Evolutionary conservation across 305 asterid genomes (phyloP).

Genomic region (Fraxinus velutina): DNA sequence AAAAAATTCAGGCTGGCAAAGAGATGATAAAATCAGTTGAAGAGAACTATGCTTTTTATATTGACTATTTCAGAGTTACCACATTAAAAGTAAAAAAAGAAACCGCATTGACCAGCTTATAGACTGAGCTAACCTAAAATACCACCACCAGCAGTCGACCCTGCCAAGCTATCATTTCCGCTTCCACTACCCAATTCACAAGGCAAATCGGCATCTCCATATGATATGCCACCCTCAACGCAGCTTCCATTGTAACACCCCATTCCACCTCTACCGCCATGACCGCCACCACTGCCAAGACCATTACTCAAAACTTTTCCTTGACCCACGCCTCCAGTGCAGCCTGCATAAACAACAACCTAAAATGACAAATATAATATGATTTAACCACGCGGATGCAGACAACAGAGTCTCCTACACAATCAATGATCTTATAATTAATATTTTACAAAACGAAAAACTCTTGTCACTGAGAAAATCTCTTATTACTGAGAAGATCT

Average conservation of each 20-base stretch:
- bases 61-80: conserved; percentile 2
- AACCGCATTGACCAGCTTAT: conserved; percentile 14
- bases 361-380: conserved; percentile 14
- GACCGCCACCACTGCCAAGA: conserved; percentile 93
- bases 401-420: neutral
- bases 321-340: conserved; percentile 84
- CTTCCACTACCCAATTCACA: conserved; percentile 99
- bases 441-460: neutral
- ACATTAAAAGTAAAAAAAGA: neutral
- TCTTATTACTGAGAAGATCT: neutral
- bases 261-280: conserved; percentile 95
- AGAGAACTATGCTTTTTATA: neutral
- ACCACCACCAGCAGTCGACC: conserved; percentile 92
- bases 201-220: conserved; percentile 80
- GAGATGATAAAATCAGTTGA: neutral
- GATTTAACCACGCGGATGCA: conserved; percentile 1
- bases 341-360: conserved; percentile 61
- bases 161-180: conserved; percentile 76
- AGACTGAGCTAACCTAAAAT: conserved; percentile 61
- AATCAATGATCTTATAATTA: neutral
- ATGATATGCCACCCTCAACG: conserved; percentile 71
- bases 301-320: conserved; percentile 62
- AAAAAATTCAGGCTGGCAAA: neutral
- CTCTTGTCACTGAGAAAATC: neutral
- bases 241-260: conserved; percentile 75